Base-by-base conservation (phyloP, 805 yeast species). In the Saccharomycodes ludwigii region DNA sequence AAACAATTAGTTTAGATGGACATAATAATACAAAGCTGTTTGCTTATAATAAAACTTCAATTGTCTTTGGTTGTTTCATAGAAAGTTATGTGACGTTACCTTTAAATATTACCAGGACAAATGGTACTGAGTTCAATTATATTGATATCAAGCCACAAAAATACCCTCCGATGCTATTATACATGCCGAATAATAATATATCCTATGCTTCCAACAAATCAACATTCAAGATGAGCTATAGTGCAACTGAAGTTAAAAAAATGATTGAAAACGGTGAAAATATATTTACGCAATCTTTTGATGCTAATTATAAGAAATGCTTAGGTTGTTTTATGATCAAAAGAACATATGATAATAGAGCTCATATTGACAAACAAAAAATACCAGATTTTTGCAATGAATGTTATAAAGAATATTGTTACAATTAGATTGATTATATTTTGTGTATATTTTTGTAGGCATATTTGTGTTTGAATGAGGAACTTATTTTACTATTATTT, bases 11-110 rank as follows among this genome's bases (percentile, higher is more conserved):
- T 1, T 79, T 83, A 51, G 48, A 70, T 21, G 65, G 66, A 38
- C 45, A 60, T n/a, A n/a, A n/a, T n/a, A n/a, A n/a, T n/a, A n/a
- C n/a, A n/a, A n/a, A n/a, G n/a, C n/a, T n/a, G n/a, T n/a, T n/a
- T 40, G 77, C 79, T 38, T 62, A 82, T 40, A 76, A 82, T 17
- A 61, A 74, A 11, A 66, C 59, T 36, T 94, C 95, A 27, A 65
- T 76, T 1, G 84, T 83, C 59, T 84, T 84, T 49, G 95, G 95
- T 20, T 83, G 95, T 54, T 68, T 79, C 45, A 66, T 81, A 4
- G 43, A 57, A 59, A 54, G 13, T 58, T 76, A 36, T 47, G 62
- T 25, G 58, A 61, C 21, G 61, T 63, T 25, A n/a, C n/a, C n/a
- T n/a, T n/a, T n/a, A n/a, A n/a, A n/a, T n/a, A n/a, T n/a, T n/a